phyloP scores from a whole-genome alignment of 2,329 filamentous ascomycete genomes.

The Venturia effusa region DNA sequence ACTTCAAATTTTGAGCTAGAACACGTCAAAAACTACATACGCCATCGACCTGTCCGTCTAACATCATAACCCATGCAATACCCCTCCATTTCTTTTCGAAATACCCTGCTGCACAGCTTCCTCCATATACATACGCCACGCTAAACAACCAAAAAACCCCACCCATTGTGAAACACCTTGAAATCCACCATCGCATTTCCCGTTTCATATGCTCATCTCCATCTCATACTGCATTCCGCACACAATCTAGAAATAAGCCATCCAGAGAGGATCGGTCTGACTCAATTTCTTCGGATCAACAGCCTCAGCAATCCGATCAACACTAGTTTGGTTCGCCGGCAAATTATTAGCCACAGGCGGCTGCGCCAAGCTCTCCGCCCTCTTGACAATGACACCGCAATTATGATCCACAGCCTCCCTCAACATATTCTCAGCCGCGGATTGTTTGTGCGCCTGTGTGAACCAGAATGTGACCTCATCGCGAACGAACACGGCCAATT shows the following conservation, averaged over 20 bases:
- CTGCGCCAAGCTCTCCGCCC: conserved; percentile 74
- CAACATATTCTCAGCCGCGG: conserved; percentile 56
- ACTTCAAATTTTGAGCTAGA: too few species aligned
- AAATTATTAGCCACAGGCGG: conserved; percentile 61
- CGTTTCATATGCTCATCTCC: not conserved
- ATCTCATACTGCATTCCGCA: not conserved
- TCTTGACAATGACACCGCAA: conserved; percentile 83
- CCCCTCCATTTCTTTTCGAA: too few species aligned
- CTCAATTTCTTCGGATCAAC: conserved; percentile 86
- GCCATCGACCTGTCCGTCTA: too few species aligned
- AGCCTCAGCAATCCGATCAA: conserved; percentile 85
- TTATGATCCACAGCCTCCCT: conserved; percentile 75
- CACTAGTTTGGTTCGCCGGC: conserved; percentile 92
- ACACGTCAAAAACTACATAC: too few species aligned
- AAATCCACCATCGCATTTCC: not conserved
- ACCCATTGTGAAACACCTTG: not conserved
- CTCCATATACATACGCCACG: not conserved
- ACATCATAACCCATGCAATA: too few species aligned
- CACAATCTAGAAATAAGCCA: conserved; percentile 73
- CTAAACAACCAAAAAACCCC: not conserved
- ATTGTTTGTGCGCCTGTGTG: conserved; percentile 61
- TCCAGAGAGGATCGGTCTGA: conserved; percentile 88
- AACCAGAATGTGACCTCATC: conserved; percentile 99
- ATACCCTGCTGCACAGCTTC: too few species aligned
- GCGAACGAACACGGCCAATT: conserved; percentile 85